phyloP scores from a whole-genome alignment of 2,329 filamentous ascomycete species.

The Diaporthe sp. region DNA sequence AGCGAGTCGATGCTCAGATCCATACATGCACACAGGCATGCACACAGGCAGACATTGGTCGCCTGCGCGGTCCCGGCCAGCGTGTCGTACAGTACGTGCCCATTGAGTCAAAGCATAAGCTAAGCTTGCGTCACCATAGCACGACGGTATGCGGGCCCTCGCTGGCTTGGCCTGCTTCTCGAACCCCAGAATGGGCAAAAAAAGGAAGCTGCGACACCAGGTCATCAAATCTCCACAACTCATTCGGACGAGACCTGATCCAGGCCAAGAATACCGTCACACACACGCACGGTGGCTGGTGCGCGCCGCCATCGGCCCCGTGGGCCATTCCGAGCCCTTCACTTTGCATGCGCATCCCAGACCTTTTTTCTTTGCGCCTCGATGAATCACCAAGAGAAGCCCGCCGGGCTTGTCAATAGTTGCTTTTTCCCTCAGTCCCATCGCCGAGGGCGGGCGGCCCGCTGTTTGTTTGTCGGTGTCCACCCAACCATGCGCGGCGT shows the following conservation, averaged over 20 bases:
- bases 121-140: slow-evolving; percentile 12
- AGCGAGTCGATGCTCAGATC: background rate
- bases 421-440: background rate
- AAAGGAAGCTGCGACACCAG: background rate
- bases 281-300: background rate
- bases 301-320: slow-evolving; percentile 1
- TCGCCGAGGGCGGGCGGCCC: background rate
- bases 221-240: slow-evolving; percentile 14
- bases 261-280: background rate
- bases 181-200: slow-evolving; percentile 20
- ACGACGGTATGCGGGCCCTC: slow-evolving; percentile 11
- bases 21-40: no score
- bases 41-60: background rate
- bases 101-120: background rate
- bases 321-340: background rate
- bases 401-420: slow-evolving; percentile 17
- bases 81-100: background rate
- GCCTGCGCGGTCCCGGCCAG: background rate
- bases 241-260: slow-evolving; percentile 7
- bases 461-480: background rate
- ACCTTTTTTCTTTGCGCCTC: background rate
- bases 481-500: background rate
- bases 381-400: slow-evolving; percentile 23
- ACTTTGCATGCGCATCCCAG: background rate
- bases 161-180: slow-evolving; percentile 3